These are phyloP conservation scores for Penicillium desertorum DNA, from an alignment of 495 filamentous ascomycete species.

Conservation along the genomic window DNA sequence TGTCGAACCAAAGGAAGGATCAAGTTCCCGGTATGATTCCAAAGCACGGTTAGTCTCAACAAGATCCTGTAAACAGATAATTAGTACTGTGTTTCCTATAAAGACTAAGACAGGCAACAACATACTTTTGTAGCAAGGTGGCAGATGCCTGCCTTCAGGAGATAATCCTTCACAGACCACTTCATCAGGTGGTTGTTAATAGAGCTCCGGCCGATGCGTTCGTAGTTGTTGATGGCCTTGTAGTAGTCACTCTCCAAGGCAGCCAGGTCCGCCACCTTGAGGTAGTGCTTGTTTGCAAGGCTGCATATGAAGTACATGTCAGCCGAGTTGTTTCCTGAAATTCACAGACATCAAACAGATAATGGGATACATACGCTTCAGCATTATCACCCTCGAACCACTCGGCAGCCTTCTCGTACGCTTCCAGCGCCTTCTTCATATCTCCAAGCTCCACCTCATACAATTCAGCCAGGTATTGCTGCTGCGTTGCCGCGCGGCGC, in stretches of 20 bases:
- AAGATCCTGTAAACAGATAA: constrained; percentile 51
- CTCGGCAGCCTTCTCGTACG: constrained; percentile 75
- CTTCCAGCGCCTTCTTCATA: constrained; percentile 69
- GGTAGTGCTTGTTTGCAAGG: constrained; percentile 83
- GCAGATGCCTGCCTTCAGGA: constrained; percentile 86
- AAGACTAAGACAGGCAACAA: background rate
- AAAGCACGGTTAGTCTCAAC: constrained; percentile 74
- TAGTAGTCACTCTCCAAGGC: constrained; percentile 78
- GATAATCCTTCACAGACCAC: constrained; percentile 90
- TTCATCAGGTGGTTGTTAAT: constrained; percentile 82
- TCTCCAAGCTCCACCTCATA: constrained; percentile 79
- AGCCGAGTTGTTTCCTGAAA: background rate
- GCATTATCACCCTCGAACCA: constrained; percentile 89
- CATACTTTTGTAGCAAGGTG: constrained; percentile 66
- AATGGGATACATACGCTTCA: constrained; percentile 61
- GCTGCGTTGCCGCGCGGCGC: constrained; percentile 80
- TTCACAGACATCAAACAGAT: background rate
- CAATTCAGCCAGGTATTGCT: constrained; percentile 80
- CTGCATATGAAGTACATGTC: constrained; percentile 36
- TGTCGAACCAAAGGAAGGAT: constrained; percentile 69
- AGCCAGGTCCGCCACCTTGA: constrained; percentile 85
- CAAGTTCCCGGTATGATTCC: constrained; percentile 77
- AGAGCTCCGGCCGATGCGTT: constrained; percentile 69
- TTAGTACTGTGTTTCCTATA: background rate
- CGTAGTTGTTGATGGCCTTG: constrained; percentile 76